A percentile compares a stretch with the other conserved stretches of the same genome.
These are phyloP conservation scores for Cronartium ribicola DNA, from an alignment of 1,284 basidiomycete species.

Conservation along the genomic window DNA sequence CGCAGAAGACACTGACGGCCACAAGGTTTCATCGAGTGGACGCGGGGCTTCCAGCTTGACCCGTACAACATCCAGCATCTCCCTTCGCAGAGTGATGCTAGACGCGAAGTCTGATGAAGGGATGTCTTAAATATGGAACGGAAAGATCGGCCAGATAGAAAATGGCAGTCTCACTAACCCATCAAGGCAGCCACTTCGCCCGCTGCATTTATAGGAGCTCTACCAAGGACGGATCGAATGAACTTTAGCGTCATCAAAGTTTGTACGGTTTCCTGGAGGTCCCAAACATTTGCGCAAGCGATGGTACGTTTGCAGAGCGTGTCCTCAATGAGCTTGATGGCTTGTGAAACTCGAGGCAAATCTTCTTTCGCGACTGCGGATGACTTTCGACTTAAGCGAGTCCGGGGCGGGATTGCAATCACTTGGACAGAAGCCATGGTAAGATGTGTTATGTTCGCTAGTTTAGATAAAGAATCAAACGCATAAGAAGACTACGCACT, in stretches of 20 bases:
- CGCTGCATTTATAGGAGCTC: constrained; percentile 27
- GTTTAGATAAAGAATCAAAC: not conserved
- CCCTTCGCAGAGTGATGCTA: constrained; percentile 71
- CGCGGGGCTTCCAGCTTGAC: constrained; percentile 57
- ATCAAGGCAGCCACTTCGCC: constrained; percentile 37
- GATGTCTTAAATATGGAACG: not conserved
- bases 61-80: constrained; percentile 56
- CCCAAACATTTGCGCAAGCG: constrained; percentile 25
- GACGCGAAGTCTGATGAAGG: constrained; percentile 58
- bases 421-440: constrained; percentile 6
- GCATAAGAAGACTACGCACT: constrained; percentile 12
- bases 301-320: constrained; percentile 19
- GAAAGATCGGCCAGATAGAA: not conserved
- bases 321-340: constrained; percentile 28
- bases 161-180: constrained; percentile 14
- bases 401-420: constrained; percentile 31
- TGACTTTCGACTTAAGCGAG: not conserved
- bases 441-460: not conserved
- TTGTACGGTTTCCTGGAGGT: constrained; percentile 26
- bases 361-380: constrained; percentile 11
- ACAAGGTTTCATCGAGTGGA: constrained; percentile 50
- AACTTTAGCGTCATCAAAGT: constrained; percentile 38
- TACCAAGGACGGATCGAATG: constrained; percentile 20
- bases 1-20: constrained; percentile 15
- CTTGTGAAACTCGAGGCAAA: constrained; percentile 27